These are phyloP conservation scores for Globisporangium alternatum DNA, from an alignment of 352 stramenopile species.

Conservation along the genomic window DNA sequence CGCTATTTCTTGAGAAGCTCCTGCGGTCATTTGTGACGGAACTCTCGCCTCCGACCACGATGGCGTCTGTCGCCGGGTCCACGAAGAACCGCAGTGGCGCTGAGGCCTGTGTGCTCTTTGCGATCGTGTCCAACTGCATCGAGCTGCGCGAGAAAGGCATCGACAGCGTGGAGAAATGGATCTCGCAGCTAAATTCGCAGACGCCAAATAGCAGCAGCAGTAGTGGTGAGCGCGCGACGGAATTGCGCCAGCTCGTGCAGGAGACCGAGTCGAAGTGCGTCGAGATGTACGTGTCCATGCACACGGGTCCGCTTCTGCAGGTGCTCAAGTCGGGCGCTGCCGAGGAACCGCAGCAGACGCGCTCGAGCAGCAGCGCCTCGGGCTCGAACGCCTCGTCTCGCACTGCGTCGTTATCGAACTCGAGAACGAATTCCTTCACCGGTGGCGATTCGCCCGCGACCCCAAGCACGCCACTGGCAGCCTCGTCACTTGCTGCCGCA, in stretches of 20 bases:
- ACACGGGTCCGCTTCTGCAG: conserved; percentile 43
- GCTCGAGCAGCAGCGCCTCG: conserved; percentile 1
- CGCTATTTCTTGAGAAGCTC: conserved; percentile 44
- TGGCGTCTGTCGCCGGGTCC: conserved; percentile 25
- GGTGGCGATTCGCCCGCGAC: conserved; percentile 20
- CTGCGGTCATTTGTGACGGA: conserved; percentile 41
- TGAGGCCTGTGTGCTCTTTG: conserved; percentile 57
- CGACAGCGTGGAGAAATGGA: conserved; percentile 40
- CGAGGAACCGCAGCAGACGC: conserved; percentile 43
- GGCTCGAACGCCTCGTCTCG: conserved; percentile 22
- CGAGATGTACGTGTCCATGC: conserved; percentile 55
- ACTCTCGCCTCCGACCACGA: conserved; percentile 33
- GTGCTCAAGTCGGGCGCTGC: conserved; percentile 42
- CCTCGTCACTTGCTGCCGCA: conserved; percentile 14
- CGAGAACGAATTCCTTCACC: conserved; percentile 23
- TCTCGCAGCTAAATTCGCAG: conserved; percentile 31
- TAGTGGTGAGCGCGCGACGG: conserved; percentile 5
- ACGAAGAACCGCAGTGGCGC: conserved; percentile 26
- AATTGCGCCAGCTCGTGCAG: conserved; percentile 39
- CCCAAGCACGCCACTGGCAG: conserved; percentile 19
- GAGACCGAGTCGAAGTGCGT: conserved; percentile 57
- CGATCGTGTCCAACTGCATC: conserved; percentile 70
- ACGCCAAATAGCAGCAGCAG: conserved; percentile 12
- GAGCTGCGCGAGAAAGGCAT: conserved; percentile 61
- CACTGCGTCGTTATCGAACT: conserved; percentile 28